A percentile compares a stretch with the other conserved stretches of the same genome.
Evolutionary conservation across 805 yeast genomes (phyloP).

Genomic region (Cyberlindnera sargentensis): DNA sequence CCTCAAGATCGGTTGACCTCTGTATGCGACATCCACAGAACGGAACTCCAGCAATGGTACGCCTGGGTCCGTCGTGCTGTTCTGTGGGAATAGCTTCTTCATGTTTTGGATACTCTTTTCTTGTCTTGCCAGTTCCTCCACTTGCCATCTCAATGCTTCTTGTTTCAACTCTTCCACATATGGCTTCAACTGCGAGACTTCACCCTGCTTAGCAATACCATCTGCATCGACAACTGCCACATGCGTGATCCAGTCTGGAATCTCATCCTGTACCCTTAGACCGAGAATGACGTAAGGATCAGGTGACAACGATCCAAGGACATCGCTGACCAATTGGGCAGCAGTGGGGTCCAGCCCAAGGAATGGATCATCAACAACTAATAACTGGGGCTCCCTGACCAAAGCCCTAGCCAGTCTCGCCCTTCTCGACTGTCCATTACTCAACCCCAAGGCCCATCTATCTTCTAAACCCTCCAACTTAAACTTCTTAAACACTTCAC

Average conservation of each 20-base stretch:
- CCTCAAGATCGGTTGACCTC: constrained; percentile 50
- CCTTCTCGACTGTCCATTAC: constrained; percentile 91
- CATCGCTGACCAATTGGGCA: constrained; percentile 47
- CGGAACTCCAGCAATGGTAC: constrained; percentile 42
- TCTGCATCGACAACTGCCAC: constrained; percentile 52
- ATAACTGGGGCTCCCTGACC: constrained; percentile 53
- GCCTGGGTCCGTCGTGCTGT: constrained; percentile 7
- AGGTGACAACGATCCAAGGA: constrained; percentile 38
- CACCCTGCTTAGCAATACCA: constrained; percentile 50
- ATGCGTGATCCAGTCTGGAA: constrained; percentile 79
- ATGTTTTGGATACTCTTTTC: constrained; percentile 14
- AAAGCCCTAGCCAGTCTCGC: constrained; percentile 79
- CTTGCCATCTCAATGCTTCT: constrained; percentile 13
- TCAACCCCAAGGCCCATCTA: constrained; percentile 79
- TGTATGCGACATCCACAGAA: constrained; percentile 59
- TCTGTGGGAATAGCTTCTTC: constrained; percentile 12
- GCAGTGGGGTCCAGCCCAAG: constrained; percentile 83
- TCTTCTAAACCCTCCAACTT: constrained; percentile 49
- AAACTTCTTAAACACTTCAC: constrained; percentile 40
- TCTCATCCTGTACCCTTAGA: constrained; percentile 60
- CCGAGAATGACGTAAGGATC: constrained; percentile 63
- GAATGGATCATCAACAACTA: constrained; percentile 87
- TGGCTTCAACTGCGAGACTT: constrained; percentile 22
- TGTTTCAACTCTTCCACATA: constrained; percentile 19
- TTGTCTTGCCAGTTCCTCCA: constrained; percentile 7